Evolutionary conservation across 1,284 basidiomycete genomes (phyloP).

Genomic region (Microbotryomycetes sp.): DNA sequence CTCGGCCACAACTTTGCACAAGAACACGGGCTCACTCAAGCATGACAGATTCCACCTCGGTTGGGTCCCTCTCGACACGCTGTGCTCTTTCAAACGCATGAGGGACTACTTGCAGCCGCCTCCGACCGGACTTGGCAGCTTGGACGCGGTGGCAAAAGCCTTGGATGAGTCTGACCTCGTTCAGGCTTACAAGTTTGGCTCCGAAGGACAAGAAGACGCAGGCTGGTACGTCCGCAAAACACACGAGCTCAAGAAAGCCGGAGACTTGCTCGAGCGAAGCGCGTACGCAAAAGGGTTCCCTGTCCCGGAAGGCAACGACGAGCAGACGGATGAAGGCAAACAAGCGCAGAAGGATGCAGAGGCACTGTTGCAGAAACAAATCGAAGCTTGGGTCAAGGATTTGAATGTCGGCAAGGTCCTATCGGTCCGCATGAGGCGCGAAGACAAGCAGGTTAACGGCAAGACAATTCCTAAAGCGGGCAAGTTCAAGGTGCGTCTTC

Average conservation of each 20-base stretch:
- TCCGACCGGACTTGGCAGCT: slow-evolving; percentile 45
- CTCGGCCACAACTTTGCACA: slow-evolving; percentile 47
- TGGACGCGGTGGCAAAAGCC: slow-evolving; percentile 47
- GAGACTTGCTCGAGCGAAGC: slow-evolving; percentile 47
- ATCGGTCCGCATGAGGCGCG: slow-evolving; percentile 78
- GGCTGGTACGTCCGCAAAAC: slow-evolving; percentile 40
- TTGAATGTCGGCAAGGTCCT: slow-evolving; percentile 64
- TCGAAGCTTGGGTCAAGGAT: slow-evolving; percentile 75
- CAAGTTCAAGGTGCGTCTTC: slow-evolving; percentile 61
- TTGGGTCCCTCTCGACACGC: slow-evolving; percentile 82
- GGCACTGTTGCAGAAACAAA: slow-evolving; percentile 58
- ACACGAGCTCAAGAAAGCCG: slow-evolving; percentile 70
- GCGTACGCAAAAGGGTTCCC: slow-evolving; percentile 41
- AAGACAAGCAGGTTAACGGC: slow-evolving; percentile 39
- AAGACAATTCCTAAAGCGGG: not conserved
- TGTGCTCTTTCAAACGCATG: slow-evolving; percentile 97
- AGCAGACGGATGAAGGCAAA: slow-evolving; percentile 36
- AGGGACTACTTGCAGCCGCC: slow-evolving; percentile 51
- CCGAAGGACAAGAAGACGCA: slow-evolving; percentile 11
- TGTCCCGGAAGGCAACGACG: slow-evolving; percentile 16
- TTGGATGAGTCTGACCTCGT: slow-evolving; percentile 14
- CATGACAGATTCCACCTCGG: slow-evolving; percentile 46
- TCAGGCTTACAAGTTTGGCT: slow-evolving; percentile 20
- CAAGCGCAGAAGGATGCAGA: slow-evolving; percentile 59
- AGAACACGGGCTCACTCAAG: slow-evolving; percentile 42